phyloP scores from a whole-genome alignment of 306 rosid species.

The Citrullus colocynthis region DNA sequence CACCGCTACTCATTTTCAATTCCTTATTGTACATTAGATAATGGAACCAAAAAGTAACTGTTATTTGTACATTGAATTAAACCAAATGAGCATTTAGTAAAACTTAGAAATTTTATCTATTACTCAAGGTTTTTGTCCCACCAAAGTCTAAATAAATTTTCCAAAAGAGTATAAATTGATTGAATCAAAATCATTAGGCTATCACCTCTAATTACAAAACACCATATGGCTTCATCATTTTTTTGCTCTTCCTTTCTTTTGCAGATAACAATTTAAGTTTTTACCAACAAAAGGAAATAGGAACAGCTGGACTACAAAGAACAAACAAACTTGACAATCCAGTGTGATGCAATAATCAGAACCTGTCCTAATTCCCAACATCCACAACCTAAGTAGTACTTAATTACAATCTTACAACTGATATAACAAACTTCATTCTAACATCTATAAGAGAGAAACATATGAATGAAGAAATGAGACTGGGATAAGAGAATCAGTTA shows the following conservation, averaged over 20 bases:
- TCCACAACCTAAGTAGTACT: not conserved
- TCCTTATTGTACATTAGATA: too few relatives aligned
- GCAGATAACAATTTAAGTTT: not conserved
- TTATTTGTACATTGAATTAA: too few relatives aligned
- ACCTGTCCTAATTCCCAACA: not conserved
- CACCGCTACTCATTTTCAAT: too few relatives aligned
- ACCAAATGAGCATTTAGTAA: too few relatives aligned
- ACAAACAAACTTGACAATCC: conserved; percentile 1
- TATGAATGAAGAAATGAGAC: conserved; percentile 2
- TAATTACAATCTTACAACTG: not conserved
- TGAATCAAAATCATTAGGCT: not conserved
- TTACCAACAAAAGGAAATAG: not conserved
- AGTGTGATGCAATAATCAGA: not conserved
- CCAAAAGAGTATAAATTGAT: too few relatives aligned
- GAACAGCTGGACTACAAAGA: not conserved
- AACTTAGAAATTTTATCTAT: too few relatives aligned
- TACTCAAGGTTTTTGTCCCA: too few relatives aligned
- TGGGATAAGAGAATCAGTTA: not conserved
- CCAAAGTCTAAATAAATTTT: too few relatives aligned
- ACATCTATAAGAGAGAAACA: not conserved
- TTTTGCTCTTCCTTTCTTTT: not conserved
- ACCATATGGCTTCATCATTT: not conserved
- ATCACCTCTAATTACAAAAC: too few relatives aligned
- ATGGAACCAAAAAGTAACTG: too few relatives aligned
- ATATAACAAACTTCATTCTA: not conserved